These are phyloP conservation scores for Saccharomycopsis hybrid DNA, from an alignment of 1,139 yeast genomes.

Conservation along the genomic window DNA sequence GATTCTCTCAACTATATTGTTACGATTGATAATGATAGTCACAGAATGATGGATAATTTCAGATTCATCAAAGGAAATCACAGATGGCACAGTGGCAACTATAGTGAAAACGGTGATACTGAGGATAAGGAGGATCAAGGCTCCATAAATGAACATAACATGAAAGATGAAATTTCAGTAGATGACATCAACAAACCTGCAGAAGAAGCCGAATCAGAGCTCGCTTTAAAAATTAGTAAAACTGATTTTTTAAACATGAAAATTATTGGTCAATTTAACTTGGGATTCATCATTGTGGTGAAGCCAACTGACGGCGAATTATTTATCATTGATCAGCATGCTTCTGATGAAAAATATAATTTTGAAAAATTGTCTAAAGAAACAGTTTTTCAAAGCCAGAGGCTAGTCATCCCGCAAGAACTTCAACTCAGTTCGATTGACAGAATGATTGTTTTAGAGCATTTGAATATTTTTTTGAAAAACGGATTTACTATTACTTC, in stretches of 20 bases:
- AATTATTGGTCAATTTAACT: conserved; percentile 85
- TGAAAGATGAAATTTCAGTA: no score
- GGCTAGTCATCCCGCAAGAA: conserved; percentile 57
- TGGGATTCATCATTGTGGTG: conserved; percentile 79
- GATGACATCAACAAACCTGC: not conserved
- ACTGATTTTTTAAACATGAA: conserved; percentile 64
- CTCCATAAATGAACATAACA: no score
- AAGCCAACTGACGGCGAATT: conserved; percentile 35
- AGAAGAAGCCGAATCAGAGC: conserved; percentile 7
- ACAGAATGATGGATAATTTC: no score
- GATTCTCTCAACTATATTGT: conserved; percentile 3
- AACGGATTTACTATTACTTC: conserved; percentile 80
- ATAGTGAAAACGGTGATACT: not conserved
- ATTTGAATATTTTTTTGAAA: conserved; percentile 46
- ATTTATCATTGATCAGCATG: conserved; percentile 93
- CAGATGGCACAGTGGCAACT: not conserved
- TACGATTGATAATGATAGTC: not conserved
- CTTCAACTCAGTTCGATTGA: conserved; percentile 73
- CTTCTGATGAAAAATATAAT: conserved; percentile 90
- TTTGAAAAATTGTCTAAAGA: conserved; percentile 62
- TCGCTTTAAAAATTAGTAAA: conserved; percentile 45
- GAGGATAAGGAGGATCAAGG: not conserved
- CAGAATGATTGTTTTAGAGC: conserved; percentile 60
- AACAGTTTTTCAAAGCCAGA: conserved; percentile 59
- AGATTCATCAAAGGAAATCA: no score